phyloP scores from a whole-genome alignment of 208 protist genomes.

The Tritrichomonas foetus region DNA sequence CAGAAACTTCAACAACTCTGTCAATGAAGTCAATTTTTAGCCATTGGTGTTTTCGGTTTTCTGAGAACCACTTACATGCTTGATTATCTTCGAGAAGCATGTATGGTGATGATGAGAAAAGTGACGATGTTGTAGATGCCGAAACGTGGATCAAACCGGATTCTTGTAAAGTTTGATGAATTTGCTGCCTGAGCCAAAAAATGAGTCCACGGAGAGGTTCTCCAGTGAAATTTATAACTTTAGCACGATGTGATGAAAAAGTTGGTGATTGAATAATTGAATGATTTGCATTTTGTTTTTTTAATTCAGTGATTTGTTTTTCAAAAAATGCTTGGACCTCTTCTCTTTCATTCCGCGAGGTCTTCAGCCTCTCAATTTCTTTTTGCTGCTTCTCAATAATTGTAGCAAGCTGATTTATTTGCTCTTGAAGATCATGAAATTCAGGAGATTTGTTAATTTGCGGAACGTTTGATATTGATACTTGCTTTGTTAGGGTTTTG shows the following conservation, averaged over 20 bases:
- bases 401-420: neutral
- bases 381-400: neutral
- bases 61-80: neutral
- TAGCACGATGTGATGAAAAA: neutral
- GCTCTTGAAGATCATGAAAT: neutral
- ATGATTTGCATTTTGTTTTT: neutral
- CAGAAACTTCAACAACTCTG: neutral
- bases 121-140: neutral
- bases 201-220: neutral
- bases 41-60: neutral
- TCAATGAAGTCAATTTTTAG: slow-evolving; percentile 5
- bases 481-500: too few relatives aligned
- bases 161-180: neutral
- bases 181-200: neutral
- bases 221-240: neutral
- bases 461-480: too few relatives aligned
- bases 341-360: too few relatives aligned
- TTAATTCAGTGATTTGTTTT: neutral
- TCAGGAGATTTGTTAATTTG: too few relatives aligned
- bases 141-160: neutral
- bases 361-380: neutral
- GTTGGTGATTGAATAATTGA: neutral
- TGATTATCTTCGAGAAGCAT: neutral
- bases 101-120: neutral
- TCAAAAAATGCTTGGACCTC: too few relatives aligned